phyloP scores from a whole-genome alignment of 2,329 filamentous ascomycete genomes.

The Beauveria sp. region DNA sequence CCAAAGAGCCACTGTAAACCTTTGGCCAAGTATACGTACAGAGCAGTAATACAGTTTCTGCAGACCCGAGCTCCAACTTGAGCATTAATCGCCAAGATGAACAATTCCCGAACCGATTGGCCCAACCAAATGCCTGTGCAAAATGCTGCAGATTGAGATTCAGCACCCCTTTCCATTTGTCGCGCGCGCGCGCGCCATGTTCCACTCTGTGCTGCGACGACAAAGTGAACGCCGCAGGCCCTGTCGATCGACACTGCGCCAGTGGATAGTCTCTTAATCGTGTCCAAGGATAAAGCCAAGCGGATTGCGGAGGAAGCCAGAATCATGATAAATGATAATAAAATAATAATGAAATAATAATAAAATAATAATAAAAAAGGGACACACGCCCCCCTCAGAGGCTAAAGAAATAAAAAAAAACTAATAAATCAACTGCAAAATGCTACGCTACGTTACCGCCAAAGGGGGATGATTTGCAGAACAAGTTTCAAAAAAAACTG shows the following conservation, averaged over 20 bases:
- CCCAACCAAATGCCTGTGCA: background rate
- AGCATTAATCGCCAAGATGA: background rate
- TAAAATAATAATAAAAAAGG: background rate
- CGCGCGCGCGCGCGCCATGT: background rate
- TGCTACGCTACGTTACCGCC: background rate
- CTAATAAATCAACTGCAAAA: background rate
- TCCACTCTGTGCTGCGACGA: background rate
- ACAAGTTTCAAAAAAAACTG: slow-evolving; percentile 3
- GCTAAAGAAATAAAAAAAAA: background rate
- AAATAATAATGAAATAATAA: no score
- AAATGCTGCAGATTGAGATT: background rate
- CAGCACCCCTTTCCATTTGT: no score
- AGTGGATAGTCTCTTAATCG: background rate
- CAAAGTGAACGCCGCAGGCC: slow-evolving; percentile 1
- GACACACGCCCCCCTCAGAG: background rate
- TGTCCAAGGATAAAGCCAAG: background rate
- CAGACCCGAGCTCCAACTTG: no score
- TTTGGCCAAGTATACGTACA: no score
- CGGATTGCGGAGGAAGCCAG: background rate
- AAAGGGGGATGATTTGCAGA: slow-evolving; percentile 10
- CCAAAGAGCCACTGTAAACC: no score
- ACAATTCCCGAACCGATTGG: background rate
- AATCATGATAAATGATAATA: no score
- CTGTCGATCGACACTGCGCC: slow-evolving; percentile 7
- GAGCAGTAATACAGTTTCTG: no score